Percentiles rank a stretch among this genome's conserved stretches.
Evolutionary conservation across 345 rosid genomes (phyloP).

Genomic region (Geranium brycei): DNA sequence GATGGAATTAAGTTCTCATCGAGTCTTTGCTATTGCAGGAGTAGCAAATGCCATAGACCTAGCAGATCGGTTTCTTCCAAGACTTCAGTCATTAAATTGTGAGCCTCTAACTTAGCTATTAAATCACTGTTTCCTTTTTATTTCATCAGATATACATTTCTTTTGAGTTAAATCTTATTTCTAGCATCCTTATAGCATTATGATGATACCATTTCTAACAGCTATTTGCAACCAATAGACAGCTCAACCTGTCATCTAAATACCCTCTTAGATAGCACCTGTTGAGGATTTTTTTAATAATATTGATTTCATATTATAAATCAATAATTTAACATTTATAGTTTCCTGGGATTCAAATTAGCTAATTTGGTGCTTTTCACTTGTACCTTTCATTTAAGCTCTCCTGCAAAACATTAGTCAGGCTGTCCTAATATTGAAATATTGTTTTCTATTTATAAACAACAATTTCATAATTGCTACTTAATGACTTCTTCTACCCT

Average conservation of each 20-base stretch:
- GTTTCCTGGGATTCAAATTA: neutral
- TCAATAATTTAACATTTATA: neutral
- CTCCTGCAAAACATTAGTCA: neutral
- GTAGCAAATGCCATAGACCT: conserved; percentile 87
- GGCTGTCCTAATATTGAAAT: too few relatives aligned
- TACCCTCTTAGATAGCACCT: too few relatives aligned
- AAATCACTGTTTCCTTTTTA: too few relatives aligned
- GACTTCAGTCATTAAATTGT: conserved; percentile 68
- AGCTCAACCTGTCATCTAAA: too few relatives aligned
- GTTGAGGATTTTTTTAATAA: too few relatives aligned
- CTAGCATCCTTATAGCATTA: too few relatives aligned
- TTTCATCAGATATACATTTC: too few relatives aligned
- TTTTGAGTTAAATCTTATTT: too few relatives aligned
- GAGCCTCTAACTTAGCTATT: conserved; percentile 15
- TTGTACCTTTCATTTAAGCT: too few relatives aligned
- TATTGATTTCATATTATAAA: neutral
- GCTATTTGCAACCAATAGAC: too few relatives aligned
- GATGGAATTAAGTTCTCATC: neutral
- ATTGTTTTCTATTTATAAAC: too few relatives aligned
- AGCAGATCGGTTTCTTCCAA: conserved; percentile 86
- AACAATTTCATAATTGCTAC: neutral
- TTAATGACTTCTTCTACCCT: conserved; percentile 2
- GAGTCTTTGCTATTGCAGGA: conserved; percentile 29
- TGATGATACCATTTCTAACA: too few relatives aligned
- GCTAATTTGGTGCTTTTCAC: neutral